Conservation (phyloP, 139 green algal genomes). For the Coccomyxa sp. region DNA sequence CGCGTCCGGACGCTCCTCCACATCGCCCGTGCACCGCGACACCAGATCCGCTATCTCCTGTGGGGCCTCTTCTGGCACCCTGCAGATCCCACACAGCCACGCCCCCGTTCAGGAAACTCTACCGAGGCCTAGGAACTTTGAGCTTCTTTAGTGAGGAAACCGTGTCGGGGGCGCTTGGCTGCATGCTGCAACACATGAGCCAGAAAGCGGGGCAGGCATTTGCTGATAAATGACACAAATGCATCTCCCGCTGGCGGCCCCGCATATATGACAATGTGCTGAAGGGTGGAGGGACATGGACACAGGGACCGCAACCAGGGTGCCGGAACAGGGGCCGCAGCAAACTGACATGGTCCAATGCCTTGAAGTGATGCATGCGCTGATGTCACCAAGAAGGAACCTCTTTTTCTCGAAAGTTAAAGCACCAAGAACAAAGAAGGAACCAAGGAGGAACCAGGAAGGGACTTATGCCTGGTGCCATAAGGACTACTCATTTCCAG, state of each 20-base stretch:
- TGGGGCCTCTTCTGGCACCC: conserved; percentile 12
- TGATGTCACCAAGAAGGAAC: too few species aligned
- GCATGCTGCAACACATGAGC: not conserved
- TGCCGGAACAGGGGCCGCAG: too few species aligned
- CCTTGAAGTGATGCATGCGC: not conserved
- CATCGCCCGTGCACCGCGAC: not conserved
- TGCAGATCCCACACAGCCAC: not conserved
- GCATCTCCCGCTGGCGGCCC: too few species aligned
- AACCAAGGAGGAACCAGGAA: not conserved
- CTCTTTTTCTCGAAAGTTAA: too few species aligned
- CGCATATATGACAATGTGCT: too few species aligned
- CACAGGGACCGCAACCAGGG: too few species aligned
- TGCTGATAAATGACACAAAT: not conserved
- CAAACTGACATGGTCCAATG: not conserved
- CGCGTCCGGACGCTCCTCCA: not conserved
- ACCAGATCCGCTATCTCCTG: conserved; percentile 10
- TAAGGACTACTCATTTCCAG: not conserved
- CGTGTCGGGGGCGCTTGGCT: not conserved
- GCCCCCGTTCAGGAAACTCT: too few species aligned
- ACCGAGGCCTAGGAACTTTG: too few species aligned
- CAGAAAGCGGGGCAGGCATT: not conserved
- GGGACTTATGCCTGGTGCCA: not conserved
- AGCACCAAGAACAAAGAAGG: not conserved
- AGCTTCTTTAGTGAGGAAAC: too few species aligned
- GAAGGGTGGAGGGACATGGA: too few species aligned